Percentiles rank a stretch among this genome's conserved stretches.
phyloP scores from a whole-genome alignment of 257 asterid species.

The Scutellaria baicalensis region DNA sequence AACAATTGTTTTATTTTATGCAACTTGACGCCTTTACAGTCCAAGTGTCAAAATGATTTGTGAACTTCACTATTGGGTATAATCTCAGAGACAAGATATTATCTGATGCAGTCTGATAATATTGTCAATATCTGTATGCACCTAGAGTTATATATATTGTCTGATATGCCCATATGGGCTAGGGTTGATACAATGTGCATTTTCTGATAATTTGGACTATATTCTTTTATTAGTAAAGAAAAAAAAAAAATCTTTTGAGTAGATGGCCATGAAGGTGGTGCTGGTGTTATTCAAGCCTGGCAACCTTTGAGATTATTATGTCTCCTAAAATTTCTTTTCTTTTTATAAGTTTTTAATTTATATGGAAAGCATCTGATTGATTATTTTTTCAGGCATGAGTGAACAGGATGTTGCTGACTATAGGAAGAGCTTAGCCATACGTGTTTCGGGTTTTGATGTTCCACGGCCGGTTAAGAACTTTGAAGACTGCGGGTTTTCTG shows the following conservation, averaged over 20 bases:
- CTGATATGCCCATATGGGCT: neutral
- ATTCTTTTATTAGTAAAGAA: neutral
- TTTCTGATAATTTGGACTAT: neutral
- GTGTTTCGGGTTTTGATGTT: constrained; percentile 94
- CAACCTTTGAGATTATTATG: neutral
- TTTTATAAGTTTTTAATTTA: neutral
- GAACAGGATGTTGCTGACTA: constrained; percentile 73
- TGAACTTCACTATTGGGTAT: neutral
- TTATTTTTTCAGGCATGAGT: constrained; percentile 57
- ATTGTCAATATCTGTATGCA: neutral
- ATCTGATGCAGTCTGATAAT: neutral
- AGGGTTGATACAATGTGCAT: neutral
- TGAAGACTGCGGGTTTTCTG: constrained; percentile 85
- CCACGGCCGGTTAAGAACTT: constrained; percentile 78
- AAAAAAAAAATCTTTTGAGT: neutral
- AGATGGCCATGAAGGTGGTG: neutral
- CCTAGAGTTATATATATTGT: neutral
- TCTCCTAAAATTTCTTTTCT: neutral
- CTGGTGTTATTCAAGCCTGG: constrained; percentile 8
- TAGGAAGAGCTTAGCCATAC: constrained; percentile 69
- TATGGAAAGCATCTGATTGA: neutral
- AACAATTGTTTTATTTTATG: neutral
- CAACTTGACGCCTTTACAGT: neutral
- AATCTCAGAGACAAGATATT: neutral
- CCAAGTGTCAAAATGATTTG: neutral